Evolutionary conservation across 1,139 yeast species (phyloP).

Genomic region (Pneumocystis jirovecii): DNA sequence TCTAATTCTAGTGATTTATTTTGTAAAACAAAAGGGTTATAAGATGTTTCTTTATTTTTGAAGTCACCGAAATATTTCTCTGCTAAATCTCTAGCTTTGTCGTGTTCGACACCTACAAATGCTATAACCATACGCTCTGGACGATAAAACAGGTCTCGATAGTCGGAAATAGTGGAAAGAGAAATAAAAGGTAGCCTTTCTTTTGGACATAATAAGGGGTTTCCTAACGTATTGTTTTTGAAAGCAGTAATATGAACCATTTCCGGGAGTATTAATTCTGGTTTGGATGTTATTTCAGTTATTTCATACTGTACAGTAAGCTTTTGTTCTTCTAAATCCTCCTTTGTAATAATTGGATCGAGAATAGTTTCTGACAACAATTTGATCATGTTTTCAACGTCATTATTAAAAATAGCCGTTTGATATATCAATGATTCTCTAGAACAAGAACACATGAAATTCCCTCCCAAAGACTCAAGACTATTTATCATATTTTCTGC

Average conservation of each 20-base stretch:
- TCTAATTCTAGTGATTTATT: background rate
- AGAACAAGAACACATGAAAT: slow-evolving; percentile 84
- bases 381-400: slow-evolving; percentile 68
- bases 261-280: slow-evolving; percentile 81
- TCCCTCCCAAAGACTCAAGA: slow-evolving; percentile 75
- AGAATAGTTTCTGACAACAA: slow-evolving; percentile 69
- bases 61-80: slow-evolving; percentile 52
- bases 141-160: slow-evolving; percentile 52
- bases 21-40: background rate
- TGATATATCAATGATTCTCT: slow-evolving; percentile 87
- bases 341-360: slow-evolving; percentile 49
- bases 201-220: slow-evolving; percentile 69
- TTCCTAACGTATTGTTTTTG: slow-evolving; percentile 56
- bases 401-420: slow-evolving; percentile 80
- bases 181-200: slow-evolving; percentile 47
- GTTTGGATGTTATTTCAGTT: slow-evolving; percentile 63
- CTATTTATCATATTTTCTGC: slow-evolving; percentile 63
- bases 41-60: slow-evolving; percentile 18
- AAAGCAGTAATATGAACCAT: slow-evolving; percentile 74
- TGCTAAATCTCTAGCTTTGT: slow-evolving; percentile 50
- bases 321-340: slow-evolving; percentile 61
- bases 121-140: slow-evolving; percentile 81
- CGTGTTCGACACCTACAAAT: slow-evolving; percentile 72
- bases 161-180: slow-evolving; percentile 40
- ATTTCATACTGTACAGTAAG: slow-evolving; percentile 70